Conservation (phyloP, 306 rosid species). For the Geum urbanum region DNA sequence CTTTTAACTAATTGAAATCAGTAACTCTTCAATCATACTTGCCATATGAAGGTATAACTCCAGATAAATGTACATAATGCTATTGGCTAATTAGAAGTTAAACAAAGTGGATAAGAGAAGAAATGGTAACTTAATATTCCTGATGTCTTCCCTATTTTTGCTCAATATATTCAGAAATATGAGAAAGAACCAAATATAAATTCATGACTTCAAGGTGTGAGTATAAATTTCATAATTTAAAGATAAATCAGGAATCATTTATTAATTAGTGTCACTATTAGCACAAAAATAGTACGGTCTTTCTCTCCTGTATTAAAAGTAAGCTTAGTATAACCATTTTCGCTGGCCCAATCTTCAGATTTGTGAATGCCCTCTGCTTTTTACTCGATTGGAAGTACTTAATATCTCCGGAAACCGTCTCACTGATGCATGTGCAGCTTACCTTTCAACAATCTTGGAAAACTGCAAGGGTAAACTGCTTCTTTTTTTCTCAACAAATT, state of each 20-base stretch:
- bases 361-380: slow-evolving; percentile 73
- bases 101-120: too few species aligned
- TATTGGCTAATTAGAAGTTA: neutral
- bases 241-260: neutral
- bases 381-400: slow-evolving; percentile 76
- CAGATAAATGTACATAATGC: neutral
- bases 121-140: neutral
- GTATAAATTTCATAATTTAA: neutral
- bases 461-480: slow-evolving; percentile 64
- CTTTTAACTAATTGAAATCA: neutral
- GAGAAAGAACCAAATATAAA: neutral
- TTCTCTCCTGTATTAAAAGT: slow-evolving; percentile 6
- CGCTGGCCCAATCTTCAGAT: slow-evolving; percentile 46
- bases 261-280: neutral
- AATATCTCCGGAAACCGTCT: slow-evolving; percentile 90
- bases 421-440: slow-evolving; percentile 84
- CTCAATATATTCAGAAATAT: neutral
- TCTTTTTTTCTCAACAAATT: slow-evolving; percentile 22
- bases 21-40: too few species aligned
- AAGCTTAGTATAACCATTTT: slow-evolving; percentile 7
- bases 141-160: neutral
- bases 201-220: neutral
- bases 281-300: neutral
- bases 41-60: too few species aligned
- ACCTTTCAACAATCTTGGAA: slow-evolving; percentile 69